Evolutionary conservation across 768 basidiomycete species (phyloP), one percentile per base, ranked within the genome.

Genomic region (Mycena venus): DNA sequence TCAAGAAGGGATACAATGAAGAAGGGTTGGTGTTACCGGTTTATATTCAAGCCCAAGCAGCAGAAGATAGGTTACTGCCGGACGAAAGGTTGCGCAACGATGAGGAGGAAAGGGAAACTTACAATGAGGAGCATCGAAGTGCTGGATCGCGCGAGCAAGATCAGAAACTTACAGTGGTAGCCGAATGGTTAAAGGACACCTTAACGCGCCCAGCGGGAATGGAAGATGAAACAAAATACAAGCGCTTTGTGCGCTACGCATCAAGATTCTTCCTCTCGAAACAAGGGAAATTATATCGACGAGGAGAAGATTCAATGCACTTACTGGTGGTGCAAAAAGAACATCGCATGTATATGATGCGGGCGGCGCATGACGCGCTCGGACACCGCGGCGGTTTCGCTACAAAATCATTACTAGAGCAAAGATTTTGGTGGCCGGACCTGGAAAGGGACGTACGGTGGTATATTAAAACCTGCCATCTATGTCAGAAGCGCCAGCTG

Each of bases 391-490:
- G n/a, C n/a, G n/a, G n/a, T n/a, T n/a, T n/a, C n/a, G n/a, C n/a
- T n/a, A n/a, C n/a, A n/a, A n/a, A n/a, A n/a, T n/a, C n/a, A n/a
- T n/a, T n/a, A n/a, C n/a, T n/a, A n/a, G n/a, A n/a, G n/a, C n/a
- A n/a, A n/a, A n/a, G n/a, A n/a, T n/a, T n/a, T n/a, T n/a, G n/a
- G n/a, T n/a, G n/a, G n/a, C n/a, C n/a, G n/a, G n/a, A n/a, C n/a
- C n/a, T 82, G 1, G 76, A 80, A 19, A 59, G 42, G 4, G 82
- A 86, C 53, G 73, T 85, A 4, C 53, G 66, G 25, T 84, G 83
- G 82, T 84, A 78, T 56, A 40, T 84, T 10, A 76, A 78, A 21
- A 81, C 81, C 15, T 85, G 85, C 49, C 82, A 82, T 61, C 44
- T 78, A 8, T 85, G 84, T 71, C 84, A 86, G 63, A 61, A 79